Evolutionary conservation across 2,329 filamentous ascomycete genomes (phyloP), one percentile per base, ranked within the genome.

Genomic region (Hymenoscyphus infarciens): DNA sequence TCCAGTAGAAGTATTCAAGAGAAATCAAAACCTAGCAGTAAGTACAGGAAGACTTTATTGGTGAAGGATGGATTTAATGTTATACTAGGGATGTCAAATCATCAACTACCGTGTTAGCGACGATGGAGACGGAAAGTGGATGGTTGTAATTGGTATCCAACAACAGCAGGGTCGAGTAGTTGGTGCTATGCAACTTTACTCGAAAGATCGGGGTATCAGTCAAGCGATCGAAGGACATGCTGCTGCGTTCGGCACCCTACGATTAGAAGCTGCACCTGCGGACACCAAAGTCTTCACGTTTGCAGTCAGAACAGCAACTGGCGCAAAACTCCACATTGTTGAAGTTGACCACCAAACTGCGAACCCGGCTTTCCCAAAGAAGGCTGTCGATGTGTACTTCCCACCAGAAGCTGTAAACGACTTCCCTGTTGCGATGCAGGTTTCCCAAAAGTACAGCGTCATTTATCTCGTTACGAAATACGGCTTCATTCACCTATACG

Each of bases 391-490:
- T 74, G 92, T 99, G 64, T 98, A 95, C 81, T 99, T 98, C 83
- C 95, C 95, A 1, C 86, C 91, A 56, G 95, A 99, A 79, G 95
- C 95, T 11, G 89, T 88, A 67, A 97, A 95, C 76, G 95, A 99
- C 76, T 99, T 99, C 81, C 95, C 96, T 1, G 95, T 99, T 61
- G 93, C 94, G 19, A 95, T 99, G 80, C 96, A 99, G 79, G 89
- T 99, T 56, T 98, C 95, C 3, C 88, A 92, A 73, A 96, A 95
- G 79, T 99, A 99, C 78, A 94, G 93, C 73, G 87, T 99, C 74
- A 89, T 99, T 73, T 97, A 97, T 78, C 87, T 99, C 73, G 92
- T 99, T 66, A 99, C 95, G 62, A 99, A 99, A 78, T 99, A 97
- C 74, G 95, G 95, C 60, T 99, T 98, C 79, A 98, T 99, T 72